A percentile compares a stretch with the other conserved stretches of the same genome.
These are phyloP conservation scores for Pseudozyma hubeiensis DNA, from an alignment of 1,284 basidiomycete genomes.

Conservation along the genomic window DNA sequence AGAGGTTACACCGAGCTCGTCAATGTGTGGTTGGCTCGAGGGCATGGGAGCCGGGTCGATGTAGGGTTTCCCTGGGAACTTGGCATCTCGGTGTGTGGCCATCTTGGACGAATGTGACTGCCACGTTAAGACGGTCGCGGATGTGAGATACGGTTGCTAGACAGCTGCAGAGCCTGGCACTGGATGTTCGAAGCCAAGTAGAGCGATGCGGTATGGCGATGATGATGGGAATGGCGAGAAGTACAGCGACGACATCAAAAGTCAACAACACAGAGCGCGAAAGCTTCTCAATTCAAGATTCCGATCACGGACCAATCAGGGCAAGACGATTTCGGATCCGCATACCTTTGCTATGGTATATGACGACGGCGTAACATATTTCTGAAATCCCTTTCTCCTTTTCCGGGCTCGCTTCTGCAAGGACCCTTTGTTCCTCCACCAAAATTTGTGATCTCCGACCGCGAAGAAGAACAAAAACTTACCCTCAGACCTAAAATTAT, in stretches of 20 bases:
- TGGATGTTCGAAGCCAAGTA: not conserved
- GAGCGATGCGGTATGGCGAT: constrained; percentile 2
- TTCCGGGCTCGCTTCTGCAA: not conserved
- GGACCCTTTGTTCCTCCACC: constrained; percentile 7
- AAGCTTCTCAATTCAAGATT: constrained; percentile 32
- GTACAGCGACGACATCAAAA: constrained; percentile 4
- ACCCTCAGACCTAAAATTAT: not conserved
- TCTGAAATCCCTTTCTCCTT: not conserved
- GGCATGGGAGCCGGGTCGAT: constrained; percentile 65
- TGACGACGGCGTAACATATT: constrained; percentile 1
- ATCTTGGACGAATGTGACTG: constrained; percentile 39
- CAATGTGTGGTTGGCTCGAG: constrained; percentile 77
- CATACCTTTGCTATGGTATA: not conserved
- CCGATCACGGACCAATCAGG: constrained; percentile 50
- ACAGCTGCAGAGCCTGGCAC: not conserved
- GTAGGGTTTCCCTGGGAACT: constrained; percentile 66
- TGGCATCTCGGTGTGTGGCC: constrained; percentile 68
- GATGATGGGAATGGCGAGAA: not conserved
- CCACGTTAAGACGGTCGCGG: constrained; percentile 2
- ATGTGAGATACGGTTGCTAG: too few relatives aligned
- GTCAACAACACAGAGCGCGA: constrained; percentile 7
- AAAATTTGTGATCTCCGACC: not conserved
- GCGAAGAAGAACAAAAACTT: not conserved
- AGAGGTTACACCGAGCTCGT: constrained; percentile 90
- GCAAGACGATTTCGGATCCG: constrained; percentile 39